Base-by-base conservation (phyloP, 192 early-diverging fungal species). In the Podila clonocystis region DNA sequence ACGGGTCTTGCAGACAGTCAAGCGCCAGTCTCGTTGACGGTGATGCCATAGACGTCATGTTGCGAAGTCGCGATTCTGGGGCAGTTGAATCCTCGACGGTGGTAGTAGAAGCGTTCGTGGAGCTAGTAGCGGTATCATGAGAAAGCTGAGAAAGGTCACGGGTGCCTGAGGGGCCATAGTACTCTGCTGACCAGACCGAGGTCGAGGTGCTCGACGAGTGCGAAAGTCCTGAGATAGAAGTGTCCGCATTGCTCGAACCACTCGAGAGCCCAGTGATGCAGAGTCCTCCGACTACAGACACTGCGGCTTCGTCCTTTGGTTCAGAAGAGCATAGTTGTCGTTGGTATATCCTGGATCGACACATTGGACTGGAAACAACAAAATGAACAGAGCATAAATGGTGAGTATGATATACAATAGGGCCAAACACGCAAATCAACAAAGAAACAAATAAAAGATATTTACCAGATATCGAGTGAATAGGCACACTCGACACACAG, bases 401-500 rank as follows among this genome's bases (percentile, higher is more conserved):
- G 33, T 11, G 33, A 61, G 15, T 15, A 61, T 9, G 41, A 12
- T 0, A n/a, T 8, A 58, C 24, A 38, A 9, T 6, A 33, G 45
- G 19, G 6, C 50, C 24, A 72, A n/a, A 52, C 29, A 29, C 34
- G 50, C 28, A 8, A 12, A 38, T 41, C 11, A 68, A 34, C 29
- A 68, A 36, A 68, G 5, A 58, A 41, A 50, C 6, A 34, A 28
- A 30, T 15, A 74, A 20, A n/a, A 67, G 12, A 58, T 50, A 5
- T 52, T 17, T 80, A 80, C 77, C 77, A 80, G 58, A 71, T 73
- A 17, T 80, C 77, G 17, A 80, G 57, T 17, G 77, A 80, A 31
- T 80, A 80, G 4, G 85, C 74, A 62, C 86, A 87, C 22, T 77
- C 73, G 29, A 75, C 49, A 58, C 86, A 85, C 48, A 86, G 84